Percentiles rank a stretch among this genome's conserved stretches.
Evolutionary conservation across 2,329 filamentous ascomycete species (phyloP).

Genomic region (Elsinoe ampelina): DNA sequence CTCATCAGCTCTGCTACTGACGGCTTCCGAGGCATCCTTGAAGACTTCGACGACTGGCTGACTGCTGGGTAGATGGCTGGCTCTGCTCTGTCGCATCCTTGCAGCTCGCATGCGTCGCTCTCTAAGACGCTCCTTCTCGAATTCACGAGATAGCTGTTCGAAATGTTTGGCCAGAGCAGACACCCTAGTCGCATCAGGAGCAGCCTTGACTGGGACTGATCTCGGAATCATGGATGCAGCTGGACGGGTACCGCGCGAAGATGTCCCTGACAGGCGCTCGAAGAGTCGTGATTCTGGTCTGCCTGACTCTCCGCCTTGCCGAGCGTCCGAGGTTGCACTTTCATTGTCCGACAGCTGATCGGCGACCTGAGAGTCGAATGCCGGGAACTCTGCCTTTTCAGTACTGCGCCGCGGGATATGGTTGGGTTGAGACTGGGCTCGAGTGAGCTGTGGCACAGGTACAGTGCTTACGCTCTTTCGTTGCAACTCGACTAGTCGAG

Average conservation of each 20-base stretch:
- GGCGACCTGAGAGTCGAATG: slow-evolving; percentile 4
- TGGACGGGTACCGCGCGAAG: slow-evolving; percentile 31
- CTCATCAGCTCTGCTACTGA: slow-evolving; percentile 33
- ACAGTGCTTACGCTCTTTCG: slow-evolving; percentile 28
- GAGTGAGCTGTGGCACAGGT: slow-evolving; percentile 35
- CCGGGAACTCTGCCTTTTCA: slow-evolving; percentile 9
- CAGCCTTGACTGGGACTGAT: slow-evolving; percentile 62
- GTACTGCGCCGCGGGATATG: slow-evolving; percentile 22
- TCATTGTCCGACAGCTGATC: slow-evolving; percentile 8
- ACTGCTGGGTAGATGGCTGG: slow-evolving; percentile 84
- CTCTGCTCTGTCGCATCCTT: slow-evolving; percentile 64
- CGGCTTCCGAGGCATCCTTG: slow-evolving; percentile 83
- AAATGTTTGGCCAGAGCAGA: slow-evolving; percentile 92
- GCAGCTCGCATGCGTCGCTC: slow-evolving; percentile 75
- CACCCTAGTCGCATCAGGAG: slow-evolving; percentile 57
- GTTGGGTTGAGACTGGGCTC: slow-evolving; percentile 44
- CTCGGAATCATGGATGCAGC: slow-evolving; percentile 73
- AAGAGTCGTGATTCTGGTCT: slow-evolving; percentile 63
- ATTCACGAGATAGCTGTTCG: slow-evolving; percentile 91
- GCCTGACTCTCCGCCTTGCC: slow-evolving; percentile 21
- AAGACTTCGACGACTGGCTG: slow-evolving; percentile 95
- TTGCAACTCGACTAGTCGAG: slow-evolving; percentile 24
- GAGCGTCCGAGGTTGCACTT: slow-evolving; percentile 10
- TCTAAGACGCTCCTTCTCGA: slow-evolving; percentile 84
- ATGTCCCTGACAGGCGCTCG: slow-evolving; percentile 63